These are phyloP conservation scores for Kwoniella europaea DNA, from an alignment of 768 basidiomycete genomes.

Conservation along the genomic window DNA sequence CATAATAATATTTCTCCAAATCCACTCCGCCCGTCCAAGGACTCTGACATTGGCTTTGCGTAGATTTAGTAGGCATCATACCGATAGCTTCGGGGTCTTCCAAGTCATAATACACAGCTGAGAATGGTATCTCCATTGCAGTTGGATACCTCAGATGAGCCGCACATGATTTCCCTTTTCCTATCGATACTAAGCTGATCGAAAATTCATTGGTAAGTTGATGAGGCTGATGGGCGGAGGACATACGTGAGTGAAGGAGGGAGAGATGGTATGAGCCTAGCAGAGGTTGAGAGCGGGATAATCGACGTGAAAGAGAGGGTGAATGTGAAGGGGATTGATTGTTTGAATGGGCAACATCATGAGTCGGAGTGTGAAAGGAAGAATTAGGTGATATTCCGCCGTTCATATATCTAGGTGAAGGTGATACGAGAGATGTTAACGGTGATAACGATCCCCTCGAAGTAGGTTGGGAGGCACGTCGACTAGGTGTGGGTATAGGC, in stretches of 20 bases:
- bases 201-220: conserved; percentile 39
- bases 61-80: not conserved
- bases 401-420: not conserved
- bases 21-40: conserved; percentile 55
- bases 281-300: conserved; percentile 53
- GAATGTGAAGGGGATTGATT: not conserved
- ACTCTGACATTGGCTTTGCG: conserved; percentile 21
- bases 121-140: conserved; percentile 44
- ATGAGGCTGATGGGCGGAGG: conserved; percentile 51
- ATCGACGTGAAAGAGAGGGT: conserved; percentile 29
- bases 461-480: not conserved
- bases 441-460: conserved; percentile 14
- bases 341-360: too few relatives aligned
- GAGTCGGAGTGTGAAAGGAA: not conserved
- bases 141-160: conserved; percentile 40
- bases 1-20: conserved; percentile 45
- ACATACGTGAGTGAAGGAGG: conserved; percentile 57
- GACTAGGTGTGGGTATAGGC: conserved; percentile 1
- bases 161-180: conserved; percentile 37
- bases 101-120: conserved; percentile 53
- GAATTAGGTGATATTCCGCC: not conserved
- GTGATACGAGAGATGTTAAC: not conserved
- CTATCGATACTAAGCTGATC: conserved; percentile 38
- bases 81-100: conserved; percentile 12
- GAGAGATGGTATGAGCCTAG: conserved; percentile 57